These are phyloP conservation scores for Apium graveolens DNA, from an alignment of 129 eudicot genomes.

Conservation along the genomic window DNA sequence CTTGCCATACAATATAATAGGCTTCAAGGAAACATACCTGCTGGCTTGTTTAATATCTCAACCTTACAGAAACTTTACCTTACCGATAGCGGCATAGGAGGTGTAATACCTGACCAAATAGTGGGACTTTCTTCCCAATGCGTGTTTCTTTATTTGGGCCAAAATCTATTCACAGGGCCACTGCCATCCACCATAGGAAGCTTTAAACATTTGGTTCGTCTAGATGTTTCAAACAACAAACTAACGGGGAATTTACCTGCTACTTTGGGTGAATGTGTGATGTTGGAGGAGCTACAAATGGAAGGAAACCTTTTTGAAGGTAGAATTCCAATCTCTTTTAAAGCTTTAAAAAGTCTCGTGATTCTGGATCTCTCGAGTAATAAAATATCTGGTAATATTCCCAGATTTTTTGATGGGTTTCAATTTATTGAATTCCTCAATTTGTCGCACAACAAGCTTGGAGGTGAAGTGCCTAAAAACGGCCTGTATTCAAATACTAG, in stretches of 20 bases:
- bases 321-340: neutral
- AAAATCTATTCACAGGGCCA: neutral
- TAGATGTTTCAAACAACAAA: neutral
- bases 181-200: neutral
- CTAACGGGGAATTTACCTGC: neutral
- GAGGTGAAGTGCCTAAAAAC: conserved; percentile 4
- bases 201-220: neutral
- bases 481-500: neutral
- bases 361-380: neutral
- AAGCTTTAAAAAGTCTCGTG: neutral
- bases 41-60: neutral
- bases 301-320: neutral
- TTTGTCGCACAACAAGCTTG: neutral
- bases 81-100: neutral
- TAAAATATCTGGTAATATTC: neutral
- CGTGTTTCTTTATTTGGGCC: neutral
- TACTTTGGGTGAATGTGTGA: neutral
- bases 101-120: conserved; percentile 4
- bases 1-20: neutral
- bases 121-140: neutral
- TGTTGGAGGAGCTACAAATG: neutral
- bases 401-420: neutral
- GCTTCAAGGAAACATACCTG: conserved; percentile 6
- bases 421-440: neutral
- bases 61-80: neutral